Percentiles rank a stretch among this genome's conserved stretches.
phyloP scores from a whole-genome alignment of 495 filamentous ascomycete species.

The Rusavskia elegans region DNA sequence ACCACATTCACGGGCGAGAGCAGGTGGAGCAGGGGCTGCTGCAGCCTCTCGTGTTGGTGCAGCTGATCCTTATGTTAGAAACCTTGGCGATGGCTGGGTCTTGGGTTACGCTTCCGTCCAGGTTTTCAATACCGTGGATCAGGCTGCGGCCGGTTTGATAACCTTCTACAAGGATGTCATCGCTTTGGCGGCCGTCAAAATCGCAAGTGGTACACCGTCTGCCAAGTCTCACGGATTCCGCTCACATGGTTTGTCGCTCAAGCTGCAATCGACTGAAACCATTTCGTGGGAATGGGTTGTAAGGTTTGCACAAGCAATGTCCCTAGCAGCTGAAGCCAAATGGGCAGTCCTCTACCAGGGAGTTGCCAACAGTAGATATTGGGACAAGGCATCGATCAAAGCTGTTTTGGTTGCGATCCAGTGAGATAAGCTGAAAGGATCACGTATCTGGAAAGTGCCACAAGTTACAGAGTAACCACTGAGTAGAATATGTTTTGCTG shows the following conservation, averaged over 20 bases:
- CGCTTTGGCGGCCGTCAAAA: neutral
- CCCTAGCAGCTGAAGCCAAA: neutral
- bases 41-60: neutral
- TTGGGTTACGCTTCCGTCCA: neutral
- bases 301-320: neutral
- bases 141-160: neutral
- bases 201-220: neutral
- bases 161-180: neutral
- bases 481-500: too few species aligned
- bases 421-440: neutral
- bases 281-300: neutral
- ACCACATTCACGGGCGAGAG: neutral
- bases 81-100: neutral
- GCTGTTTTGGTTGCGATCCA: neutral
- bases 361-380: neutral
- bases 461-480: too few species aligned
- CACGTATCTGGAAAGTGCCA: neutral
- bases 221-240: neutral
- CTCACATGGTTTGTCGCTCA: neutral
- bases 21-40: too few species aligned
- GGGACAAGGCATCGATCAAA: neutral
- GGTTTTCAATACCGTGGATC: neutral
- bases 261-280: neutral
- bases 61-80: neutral
- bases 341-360: neutral